A percentile compares a stretch with the other conserved stretches of the same genome.
Conservation (phyloP, 2,329 filamentous ascomycete species). For the Purpureocillium lavendulum region DNA sequence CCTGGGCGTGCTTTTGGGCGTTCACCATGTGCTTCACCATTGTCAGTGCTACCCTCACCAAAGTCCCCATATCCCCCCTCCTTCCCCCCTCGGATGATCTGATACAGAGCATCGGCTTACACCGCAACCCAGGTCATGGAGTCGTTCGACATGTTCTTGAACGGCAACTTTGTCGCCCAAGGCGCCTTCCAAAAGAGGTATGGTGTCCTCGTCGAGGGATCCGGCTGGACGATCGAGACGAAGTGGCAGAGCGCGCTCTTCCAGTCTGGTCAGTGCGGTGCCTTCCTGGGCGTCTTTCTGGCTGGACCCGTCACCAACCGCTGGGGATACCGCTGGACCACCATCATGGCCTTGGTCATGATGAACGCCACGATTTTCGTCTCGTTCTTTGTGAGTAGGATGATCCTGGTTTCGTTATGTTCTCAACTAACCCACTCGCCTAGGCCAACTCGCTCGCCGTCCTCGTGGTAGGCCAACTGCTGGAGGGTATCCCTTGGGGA, state of each 20-base stretch:
- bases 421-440: background rate
- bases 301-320: slow-evolving; percentile 27
- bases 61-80: background rate
- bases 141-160: slow-evolving; percentile 39
- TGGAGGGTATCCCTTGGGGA: slow-evolving; percentile 54
- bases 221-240: slow-evolving; percentile 24
- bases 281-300: slow-evolving; percentile 25
- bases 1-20: slow-evolving; percentile 37
- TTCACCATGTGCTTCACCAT: slow-evolving; percentile 42
- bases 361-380: slow-evolving; percentile 33
- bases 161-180: slow-evolving; percentile 36
- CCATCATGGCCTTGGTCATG: slow-evolving; percentile 24
- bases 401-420: no score
- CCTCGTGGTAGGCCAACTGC: slow-evolving; percentile 42
- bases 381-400: slow-evolving; percentile 45
- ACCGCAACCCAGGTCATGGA: slow-evolving; percentile 44
- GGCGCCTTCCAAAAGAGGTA: slow-evolving; percentile 26
- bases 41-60: slow-evolving; percentile 19
- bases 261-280: slow-evolving; percentile 23
- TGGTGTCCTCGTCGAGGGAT: slow-evolving; percentile 18
- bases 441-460: slow-evolving; percentile 24
- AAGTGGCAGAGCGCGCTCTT: slow-evolving; percentile 31
- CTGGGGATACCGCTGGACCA: slow-evolving; percentile 28
- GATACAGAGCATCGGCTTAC: no score
- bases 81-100: slow-evolving; percentile 2